These are phyloP conservation scores for Gnomoniopsis sp. DNA, from an alignment of 2,329 filamentous ascomycete species.

Conservation along the genomic window DNA sequence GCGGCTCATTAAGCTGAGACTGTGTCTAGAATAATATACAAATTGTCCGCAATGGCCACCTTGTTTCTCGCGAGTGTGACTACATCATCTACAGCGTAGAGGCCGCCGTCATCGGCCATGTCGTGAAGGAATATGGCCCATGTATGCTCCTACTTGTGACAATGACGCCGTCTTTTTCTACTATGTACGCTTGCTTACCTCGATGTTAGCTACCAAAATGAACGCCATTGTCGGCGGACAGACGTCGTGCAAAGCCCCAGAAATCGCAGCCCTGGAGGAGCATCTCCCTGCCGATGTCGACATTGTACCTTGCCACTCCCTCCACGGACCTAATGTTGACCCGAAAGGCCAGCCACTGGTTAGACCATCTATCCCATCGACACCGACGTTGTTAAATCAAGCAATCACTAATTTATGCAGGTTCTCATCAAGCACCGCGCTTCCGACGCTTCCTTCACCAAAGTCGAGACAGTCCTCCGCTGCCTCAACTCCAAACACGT, in stretches of 20 bases:
- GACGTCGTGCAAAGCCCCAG: slow-evolving; percentile 96
- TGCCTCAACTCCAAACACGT: slow-evolving; percentile 86
- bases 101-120: slow-evolving; percentile 81
- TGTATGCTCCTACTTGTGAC: slow-evolving; percentile 54
- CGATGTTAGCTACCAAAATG: slow-evolving; percentile 75
- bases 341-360: slow-evolving; percentile 87
- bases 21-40: slow-evolving; percentile 72
- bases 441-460: slow-evolving; percentile 68
- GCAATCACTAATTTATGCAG: slow-evolving; percentile 30
- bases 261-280: slow-evolving; percentile 88
- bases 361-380: slow-evolving; percentile 20
- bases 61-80: slow-evolving; percentile 94
- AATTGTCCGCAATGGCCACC: slow-evolving; percentile 90
- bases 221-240: slow-evolving; percentile 95
- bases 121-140: slow-evolving; percentile 86
- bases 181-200: slow-evolving; percentile 16
- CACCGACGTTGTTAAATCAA: not conserved
- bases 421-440: slow-evolving; percentile 90
- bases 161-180: not conserved
- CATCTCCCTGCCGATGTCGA: slow-evolving; percentile 85
- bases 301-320: slow-evolving; percentile 93
- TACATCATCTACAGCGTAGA: slow-evolving; percentile 99
- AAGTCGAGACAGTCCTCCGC: slow-evolving; percentile 77
- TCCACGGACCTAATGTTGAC: slow-evolving; percentile 90
- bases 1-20: slow-evolving; percentile 44